phyloP scores from a whole-genome alignment of 139 green algal species.

The Limnomonas spitsbergensis region DNA sequence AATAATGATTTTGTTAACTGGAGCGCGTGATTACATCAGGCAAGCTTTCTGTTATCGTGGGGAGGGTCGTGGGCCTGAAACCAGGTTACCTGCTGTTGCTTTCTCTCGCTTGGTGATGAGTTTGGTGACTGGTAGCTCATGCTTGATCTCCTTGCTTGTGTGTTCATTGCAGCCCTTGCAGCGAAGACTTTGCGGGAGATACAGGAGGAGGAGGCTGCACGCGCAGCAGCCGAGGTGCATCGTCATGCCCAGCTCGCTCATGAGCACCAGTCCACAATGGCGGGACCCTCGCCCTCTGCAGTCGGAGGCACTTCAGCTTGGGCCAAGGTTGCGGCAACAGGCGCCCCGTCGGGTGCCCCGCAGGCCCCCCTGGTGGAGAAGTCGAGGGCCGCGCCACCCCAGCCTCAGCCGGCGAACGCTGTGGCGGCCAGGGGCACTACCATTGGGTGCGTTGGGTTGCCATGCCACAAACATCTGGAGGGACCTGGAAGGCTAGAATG shows the following conservation, averaged over 20 bases:
- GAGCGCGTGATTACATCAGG: too few relatives aligned
- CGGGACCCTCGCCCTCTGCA: not conserved
- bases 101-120: too few relatives aligned
- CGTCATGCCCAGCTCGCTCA: slow-evolving; percentile 19
- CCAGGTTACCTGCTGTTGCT: too few relatives aligned
- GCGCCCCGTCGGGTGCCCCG: not conserved
- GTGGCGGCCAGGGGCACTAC: not conserved
- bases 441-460: slow-evolving; percentile 16
- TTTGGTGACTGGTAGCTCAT: too few relatives aligned
- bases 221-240: slow-evolving; percentile 28
- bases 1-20: too few relatives aligned
- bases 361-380: not conserved
- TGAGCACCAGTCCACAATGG: slow-evolving; percentile 9
- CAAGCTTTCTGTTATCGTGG: too few relatives aligned
- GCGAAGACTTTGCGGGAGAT: slow-evolving; percentile 71
- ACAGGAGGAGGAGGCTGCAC: slow-evolving; percentile 69
- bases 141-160: too few relatives aligned
- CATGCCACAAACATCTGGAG: too few relatives aligned
- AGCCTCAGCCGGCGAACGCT: not conserved
- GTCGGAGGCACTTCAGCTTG: slow-evolving; percentile 26
- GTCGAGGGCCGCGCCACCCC: not conserved
- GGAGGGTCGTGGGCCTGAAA: too few relatives aligned
- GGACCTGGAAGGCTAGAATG: too few relatives aligned
- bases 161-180: slow-evolving; percentile 6
- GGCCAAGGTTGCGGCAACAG: slow-evolving; percentile 34